Percentiles rank a stretch among this genome's conserved stretches.
phyloP scores from a whole-genome alignment of 2,329 filamentous ascomycete genomes.

The Chlorencoelia australis region DNA sequence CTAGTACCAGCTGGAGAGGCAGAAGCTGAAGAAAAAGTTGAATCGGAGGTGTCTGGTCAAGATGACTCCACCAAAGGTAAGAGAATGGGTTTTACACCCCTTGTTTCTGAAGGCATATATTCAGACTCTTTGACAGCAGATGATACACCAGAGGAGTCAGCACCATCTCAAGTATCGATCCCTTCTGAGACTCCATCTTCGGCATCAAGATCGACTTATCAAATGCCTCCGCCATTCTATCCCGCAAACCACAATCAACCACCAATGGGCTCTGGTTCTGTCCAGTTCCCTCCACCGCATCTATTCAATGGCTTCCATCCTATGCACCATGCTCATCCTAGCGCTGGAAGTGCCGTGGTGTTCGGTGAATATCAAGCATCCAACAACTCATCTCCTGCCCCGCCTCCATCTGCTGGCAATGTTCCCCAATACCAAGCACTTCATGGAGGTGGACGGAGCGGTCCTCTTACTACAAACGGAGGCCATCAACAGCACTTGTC shows the following conservation, averaged over 20 bases:
- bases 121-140: neutral
- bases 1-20: constrained; percentile 5
- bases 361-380: constrained; percentile 47
- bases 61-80: constrained; percentile 17
- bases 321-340: constrained; percentile 43
- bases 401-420: constrained; percentile 39
- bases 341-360: constrained; percentile 44
- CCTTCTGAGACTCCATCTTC: constrained; percentile 20
- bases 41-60: constrained; percentile 7
- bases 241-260: constrained; percentile 27
- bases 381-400: constrained; percentile 46
- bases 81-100: constrained; percentile 4
- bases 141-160: constrained; percentile 11
- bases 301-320: constrained; percentile 21
- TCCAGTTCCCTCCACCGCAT: constrained; percentile 14
- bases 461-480: constrained; percentile 18
- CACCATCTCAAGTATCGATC: no score
- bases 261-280: constrained; percentile 7
- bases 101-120: constrained; percentile 3
- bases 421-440: constrained; percentile 23
- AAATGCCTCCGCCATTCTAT: constrained; percentile 36
- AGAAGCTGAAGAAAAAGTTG: constrained; percentile 6
- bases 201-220: constrained; percentile 27
- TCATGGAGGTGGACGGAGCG: constrained; percentile 11
- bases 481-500: constrained; percentile 20